Conservation (phyloP, 805 yeast genomes). For the Yamadazyma scolyti region DNA sequence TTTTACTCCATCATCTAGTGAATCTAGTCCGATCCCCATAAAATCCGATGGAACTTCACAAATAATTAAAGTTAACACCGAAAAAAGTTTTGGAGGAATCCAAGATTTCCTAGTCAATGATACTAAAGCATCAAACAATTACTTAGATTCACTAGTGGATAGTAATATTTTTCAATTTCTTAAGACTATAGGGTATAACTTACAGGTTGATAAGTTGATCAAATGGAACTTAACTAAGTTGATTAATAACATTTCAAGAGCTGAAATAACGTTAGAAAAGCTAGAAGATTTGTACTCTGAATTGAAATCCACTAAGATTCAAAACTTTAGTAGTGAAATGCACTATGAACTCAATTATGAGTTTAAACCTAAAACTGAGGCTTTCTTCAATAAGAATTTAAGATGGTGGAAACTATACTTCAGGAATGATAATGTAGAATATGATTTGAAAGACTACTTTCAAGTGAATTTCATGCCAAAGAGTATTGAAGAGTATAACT, state of each 20-base stretch:
- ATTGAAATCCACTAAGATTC: slow-evolving; percentile 20
- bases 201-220: slow-evolving; percentile 18
- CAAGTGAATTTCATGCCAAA: slow-evolving; percentile 29
- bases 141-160: slow-evolving; percentile 23
- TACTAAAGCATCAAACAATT: slow-evolving; percentile 27
- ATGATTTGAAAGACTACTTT: slow-evolving; percentile 37
- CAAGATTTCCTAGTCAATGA: slow-evolving; percentile 24
- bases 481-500: slow-evolving; percentile 37
- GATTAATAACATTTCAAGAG: slow-evolving; percentile 8
- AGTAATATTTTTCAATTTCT: slow-evolving; percentile 34
- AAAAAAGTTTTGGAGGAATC: slow-evolving; percentile 25
- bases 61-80: slow-evolving; percentile 30
- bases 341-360: slow-evolving; percentile 34
- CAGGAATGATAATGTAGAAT: slow-evolving; percentile 41
- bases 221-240: slow-evolving; percentile 21
- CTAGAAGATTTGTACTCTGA: slow-evolving; percentile 16
- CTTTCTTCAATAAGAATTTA: slow-evolving; percentile 26
- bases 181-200: slow-evolving; percentile 26
- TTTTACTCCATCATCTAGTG: slow-evolving; percentile 33
- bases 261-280: slow-evolving; percentile 12
- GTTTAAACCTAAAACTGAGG: slow-evolving; percentile 28
- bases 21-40: slow-evolving; percentile 22
- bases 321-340: slow-evolving; percentile 23
- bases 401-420: slow-evolving; percentile 42
- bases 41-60: slow-evolving; percentile 10